A percentile compares a stretch with the other conserved stretches of the same genome.
phyloP scores from a whole-genome alignment of 345 rosid species.

The Excoecaria agallocha region DNA sequence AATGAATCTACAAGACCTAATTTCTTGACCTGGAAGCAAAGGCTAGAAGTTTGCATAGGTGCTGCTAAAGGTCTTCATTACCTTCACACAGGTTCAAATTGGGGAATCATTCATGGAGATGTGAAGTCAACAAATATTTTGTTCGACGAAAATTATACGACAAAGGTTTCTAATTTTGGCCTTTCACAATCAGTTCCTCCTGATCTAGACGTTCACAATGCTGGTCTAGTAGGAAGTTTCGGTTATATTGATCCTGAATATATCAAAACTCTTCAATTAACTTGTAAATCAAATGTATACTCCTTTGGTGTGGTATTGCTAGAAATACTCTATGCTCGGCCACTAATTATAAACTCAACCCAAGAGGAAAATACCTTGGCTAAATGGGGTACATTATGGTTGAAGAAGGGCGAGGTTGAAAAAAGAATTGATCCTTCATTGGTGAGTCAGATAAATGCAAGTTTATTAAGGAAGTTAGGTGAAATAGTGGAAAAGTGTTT shows the following conservation, averaged over 20 bases:
- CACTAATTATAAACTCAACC: background rate
- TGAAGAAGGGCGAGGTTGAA: background rate
- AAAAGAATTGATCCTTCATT: background rate
- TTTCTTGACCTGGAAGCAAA: constrained; percentile 1
- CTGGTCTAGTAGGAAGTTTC: background rate
- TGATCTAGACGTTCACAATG: background rate
- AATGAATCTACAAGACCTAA: background rate
- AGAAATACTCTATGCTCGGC: background rate
- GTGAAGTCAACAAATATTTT: constrained; percentile 7
- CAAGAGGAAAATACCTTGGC: background rate
- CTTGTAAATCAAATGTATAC: background rate
- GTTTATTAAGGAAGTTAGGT: background rate
- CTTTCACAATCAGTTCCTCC: background rate
- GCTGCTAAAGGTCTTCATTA: constrained; percentile 8
- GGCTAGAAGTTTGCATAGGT: constrained; percentile 10
- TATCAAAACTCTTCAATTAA: background rate
- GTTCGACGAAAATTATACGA: constrained; percentile 2
- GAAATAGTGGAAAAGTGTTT: constrained; percentile 1
- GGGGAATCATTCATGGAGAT: constrained; percentile 6
- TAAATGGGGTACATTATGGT: background rate
- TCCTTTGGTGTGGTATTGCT: background rate
- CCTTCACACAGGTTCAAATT: background rate
- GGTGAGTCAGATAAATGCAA: background rate
- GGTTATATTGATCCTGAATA: constrained; percentile 8
- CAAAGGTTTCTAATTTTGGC: background rate